Base-by-base conservation (phyloP, 2,329 filamentous ascomycete genomes). In the Exserohilum rostratum region DNA sequence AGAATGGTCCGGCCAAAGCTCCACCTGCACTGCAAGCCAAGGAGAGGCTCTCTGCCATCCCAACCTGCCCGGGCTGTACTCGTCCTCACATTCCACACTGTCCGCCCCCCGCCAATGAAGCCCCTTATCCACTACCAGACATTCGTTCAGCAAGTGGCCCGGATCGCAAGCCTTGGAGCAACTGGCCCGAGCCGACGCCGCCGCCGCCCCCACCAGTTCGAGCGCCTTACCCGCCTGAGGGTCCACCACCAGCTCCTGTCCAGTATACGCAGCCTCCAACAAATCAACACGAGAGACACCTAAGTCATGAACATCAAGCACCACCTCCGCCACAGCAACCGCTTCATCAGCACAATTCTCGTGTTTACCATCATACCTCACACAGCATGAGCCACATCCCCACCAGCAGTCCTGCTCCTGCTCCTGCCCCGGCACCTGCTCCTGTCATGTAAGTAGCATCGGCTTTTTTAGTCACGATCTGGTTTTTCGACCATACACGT, bases 1-100 rank as follows among this genome's bases (percentile, higher is more conserved):
- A 93, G 76, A 86, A 88, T 29, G 87, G 89, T 57, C 87, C 89
- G 64, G 64, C 78, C 82, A 46, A 72, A 48, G 59, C 64, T 10
- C 66, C 68, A 15, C 83, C 93, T 62, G 90, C 89, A 55, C 83
- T 96, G 45, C 90, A 96, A 76, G 93, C 91, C 17, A 96, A 96
- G 76, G 90, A 93, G 61, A 82, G 69, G 31, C 68, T 68, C 2
- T 66, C 54, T 46, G 50, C 52, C 33, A 65, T 64, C 27, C 53
- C 62, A 20, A 57, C 56, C 11, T 68, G 65, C 37, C 50, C 50
- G 20, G 57, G 55, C 20, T 68, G 65, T 44, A 62, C 55, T 30
- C 62, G 59, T 25, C 58, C 62, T 27, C 65, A 68, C 20, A 65
- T 72, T 6, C 73, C 72, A 38, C 71, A 74, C 48, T 71, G 65